Base-by-base conservation (phyloP, 371 early-diverging fungal species). In the Mucor saturninus region DNA sequence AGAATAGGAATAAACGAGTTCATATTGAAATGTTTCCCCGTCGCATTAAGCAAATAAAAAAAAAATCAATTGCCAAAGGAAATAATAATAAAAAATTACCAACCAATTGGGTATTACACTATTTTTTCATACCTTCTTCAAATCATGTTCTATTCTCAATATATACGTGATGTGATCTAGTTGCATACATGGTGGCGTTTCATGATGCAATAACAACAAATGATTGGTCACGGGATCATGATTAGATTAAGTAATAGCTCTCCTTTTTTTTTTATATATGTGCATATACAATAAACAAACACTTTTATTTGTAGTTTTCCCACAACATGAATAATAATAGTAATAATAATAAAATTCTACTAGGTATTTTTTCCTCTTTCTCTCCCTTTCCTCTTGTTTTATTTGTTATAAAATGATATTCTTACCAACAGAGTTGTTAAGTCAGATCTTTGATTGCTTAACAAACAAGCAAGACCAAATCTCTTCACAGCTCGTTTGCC, bases 381-480 rank as follows among this genome's bases (percentile, higher is more conserved):
- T 63, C 30, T 56, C 32, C 35, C 5, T 46, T 30, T 50, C 8
- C 40, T 31, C 48, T 6, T 21, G 21, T 55, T 40, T 56, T 50
- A 21, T 63, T 43, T 43, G 30, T 26, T 5, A 42, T 39, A 49
- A 31, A 50, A 51, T 52, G 45, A 52, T 37, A 31, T 32, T 32
- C 8, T 35, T 64, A 5, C 64, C 58, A 10, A 38, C 28, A 43
- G 52, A 57, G 52, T 39, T 64, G 26, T 13, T 56, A 40, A 15
- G 26, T 0, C n/a, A 35, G 5, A 56, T 56, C 43, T 51, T 63
- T 43, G 43, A 50, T 5, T 50, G 13, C 29, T 38, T 52, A 31
- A 37, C 58, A 57, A 64, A 45, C 29, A 58, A 58, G 40, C 32
- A 52, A 45, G 42, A 56, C 28, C 51, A 43, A 51, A 50, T 56